Evolutionary conservation across 331 rosid genomes (phyloP).

Genomic region (Rosa hybrid): DNA sequence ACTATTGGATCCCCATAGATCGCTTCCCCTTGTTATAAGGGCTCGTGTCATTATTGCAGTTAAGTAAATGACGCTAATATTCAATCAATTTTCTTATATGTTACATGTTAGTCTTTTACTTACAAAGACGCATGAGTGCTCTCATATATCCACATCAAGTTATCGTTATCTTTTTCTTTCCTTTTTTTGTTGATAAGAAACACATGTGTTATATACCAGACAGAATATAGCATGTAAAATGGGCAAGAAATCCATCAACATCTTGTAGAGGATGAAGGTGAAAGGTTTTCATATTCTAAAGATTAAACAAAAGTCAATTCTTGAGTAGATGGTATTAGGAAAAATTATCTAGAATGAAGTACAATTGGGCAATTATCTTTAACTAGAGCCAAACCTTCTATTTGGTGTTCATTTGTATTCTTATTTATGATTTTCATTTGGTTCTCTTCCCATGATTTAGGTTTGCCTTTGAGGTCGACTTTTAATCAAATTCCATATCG

Average conservation of each 20-base stretch:
- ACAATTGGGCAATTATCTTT: background rate
- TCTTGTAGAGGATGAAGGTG: background rate
- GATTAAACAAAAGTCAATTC: background rate
- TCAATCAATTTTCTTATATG: background rate
- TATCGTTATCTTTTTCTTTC: background rate
- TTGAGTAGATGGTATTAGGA: background rate
- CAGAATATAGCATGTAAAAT: background rate
- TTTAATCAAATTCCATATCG: background rate
- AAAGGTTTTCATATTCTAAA: background rate
- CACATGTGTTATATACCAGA: background rate
- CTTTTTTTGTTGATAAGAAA: background rate
- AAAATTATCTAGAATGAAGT: background rate
- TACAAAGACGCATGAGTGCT: background rate
- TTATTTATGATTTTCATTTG: background rate
- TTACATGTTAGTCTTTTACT: slow-evolving; percentile 8
- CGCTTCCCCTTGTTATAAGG: slow-evolving; percentile 82
- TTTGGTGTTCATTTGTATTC: background rate
- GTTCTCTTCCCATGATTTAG: background rate
- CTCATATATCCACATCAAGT: background rate
- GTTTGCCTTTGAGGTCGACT: background rate
- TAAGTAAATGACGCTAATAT: slow-evolving; percentile 35
- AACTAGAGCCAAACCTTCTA: background rate
- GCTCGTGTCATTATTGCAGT: slow-evolving; percentile 74
- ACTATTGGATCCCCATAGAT: slow-evolving; percentile 63
- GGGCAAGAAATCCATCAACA: background rate